Conservation (phyloP, 768 basidiomycete species). For the Pulveroboletus sp. region DNA sequence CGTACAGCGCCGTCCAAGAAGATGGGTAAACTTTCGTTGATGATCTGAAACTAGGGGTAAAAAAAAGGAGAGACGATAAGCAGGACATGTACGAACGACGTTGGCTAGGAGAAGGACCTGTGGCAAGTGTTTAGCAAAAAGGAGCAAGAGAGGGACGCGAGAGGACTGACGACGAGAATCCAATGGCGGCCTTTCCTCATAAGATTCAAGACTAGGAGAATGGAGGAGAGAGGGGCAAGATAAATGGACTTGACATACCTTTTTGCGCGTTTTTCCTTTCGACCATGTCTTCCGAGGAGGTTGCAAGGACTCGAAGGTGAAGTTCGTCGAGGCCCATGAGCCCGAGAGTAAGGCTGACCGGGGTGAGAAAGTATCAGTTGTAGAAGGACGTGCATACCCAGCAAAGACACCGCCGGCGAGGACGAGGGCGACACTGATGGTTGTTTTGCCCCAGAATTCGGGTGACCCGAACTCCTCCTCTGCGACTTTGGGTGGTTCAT, state of each 20-base stretch:
- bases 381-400: conserved; percentile 44
- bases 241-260: conserved; percentile 36
- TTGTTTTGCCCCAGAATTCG: conserved; percentile 71
- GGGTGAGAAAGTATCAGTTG: background rate
- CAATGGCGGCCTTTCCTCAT: conserved; percentile 76
- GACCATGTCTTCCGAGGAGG: conserved; percentile 67
- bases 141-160: background rate
- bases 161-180: conserved; percentile 76
- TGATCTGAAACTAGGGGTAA: conserved; percentile 44
- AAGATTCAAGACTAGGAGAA: conserved; percentile 42
- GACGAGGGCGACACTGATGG: conserved; percentile 64
- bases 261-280: conserved; percentile 69
- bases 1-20: conserved; percentile 69
- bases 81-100: conserved; percentile 49
- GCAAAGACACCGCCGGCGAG: conserved; percentile 88
- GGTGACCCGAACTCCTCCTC: conserved; percentile 44
- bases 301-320: conserved; percentile 79
- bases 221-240: background rate
- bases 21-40: conserved; percentile 81
- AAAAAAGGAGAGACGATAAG: background rate
- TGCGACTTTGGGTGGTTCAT: background rate
- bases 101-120: conserved; percentile 85
- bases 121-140: conserved; percentile 1
- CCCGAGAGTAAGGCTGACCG: conserved; percentile 73
- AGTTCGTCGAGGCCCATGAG: conserved; percentile 93